Conservation (phyloP, 495 filamentous ascomycete species). For the Penicillium maclennaniae region DNA sequence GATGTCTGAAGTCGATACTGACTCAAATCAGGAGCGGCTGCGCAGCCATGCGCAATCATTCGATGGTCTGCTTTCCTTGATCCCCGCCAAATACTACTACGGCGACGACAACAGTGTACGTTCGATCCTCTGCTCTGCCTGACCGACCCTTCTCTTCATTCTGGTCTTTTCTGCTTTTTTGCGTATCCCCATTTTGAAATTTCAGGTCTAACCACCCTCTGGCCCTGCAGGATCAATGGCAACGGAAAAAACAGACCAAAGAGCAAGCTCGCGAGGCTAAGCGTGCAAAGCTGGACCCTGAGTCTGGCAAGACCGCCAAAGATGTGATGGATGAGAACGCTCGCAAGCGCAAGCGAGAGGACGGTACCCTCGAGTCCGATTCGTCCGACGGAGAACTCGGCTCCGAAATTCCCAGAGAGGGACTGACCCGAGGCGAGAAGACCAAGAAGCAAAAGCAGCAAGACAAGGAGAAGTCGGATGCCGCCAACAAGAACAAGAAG, state of each 20-base stretch:
- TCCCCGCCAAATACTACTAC: conserved; percentile 91
- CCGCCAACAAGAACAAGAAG: conserved; percentile 30
- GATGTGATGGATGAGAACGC: conserved; percentile 81
- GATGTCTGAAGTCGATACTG: neutral
- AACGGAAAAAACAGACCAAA: conserved; percentile 83
- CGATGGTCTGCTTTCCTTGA: conserved; percentile 84
- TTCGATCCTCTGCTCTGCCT: conserved; percentile 20
- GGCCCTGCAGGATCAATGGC: conserved; percentile 71
- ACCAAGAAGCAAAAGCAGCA: conserved; percentile 34
- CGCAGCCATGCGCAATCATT: conserved; percentile 82
- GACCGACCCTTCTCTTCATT: conserved; percentile 1
- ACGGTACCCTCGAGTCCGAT: conserved; percentile 39
- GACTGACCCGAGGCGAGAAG: conserved; percentile 35
- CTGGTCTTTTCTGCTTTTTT: conserved; percentile 1
- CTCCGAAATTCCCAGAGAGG: conserved; percentile 41
- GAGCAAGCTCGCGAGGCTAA: conserved; percentile 73
- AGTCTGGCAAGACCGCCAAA: conserved; percentile 72
- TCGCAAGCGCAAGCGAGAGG: conserved; percentile 63
- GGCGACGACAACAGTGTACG: conserved; percentile 80
- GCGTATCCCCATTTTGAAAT: conserved; percentile 5
- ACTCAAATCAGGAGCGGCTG: conserved; percentile 63
- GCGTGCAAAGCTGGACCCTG: conserved; percentile 80
- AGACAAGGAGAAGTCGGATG: conserved; percentile 26
- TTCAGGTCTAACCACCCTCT: conserved; percentile 35
- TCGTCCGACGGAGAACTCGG: conserved; percentile 44